Conservation (phyloP, 768 basidiomycete genomes). For the Kwoniella sp. region DNA sequence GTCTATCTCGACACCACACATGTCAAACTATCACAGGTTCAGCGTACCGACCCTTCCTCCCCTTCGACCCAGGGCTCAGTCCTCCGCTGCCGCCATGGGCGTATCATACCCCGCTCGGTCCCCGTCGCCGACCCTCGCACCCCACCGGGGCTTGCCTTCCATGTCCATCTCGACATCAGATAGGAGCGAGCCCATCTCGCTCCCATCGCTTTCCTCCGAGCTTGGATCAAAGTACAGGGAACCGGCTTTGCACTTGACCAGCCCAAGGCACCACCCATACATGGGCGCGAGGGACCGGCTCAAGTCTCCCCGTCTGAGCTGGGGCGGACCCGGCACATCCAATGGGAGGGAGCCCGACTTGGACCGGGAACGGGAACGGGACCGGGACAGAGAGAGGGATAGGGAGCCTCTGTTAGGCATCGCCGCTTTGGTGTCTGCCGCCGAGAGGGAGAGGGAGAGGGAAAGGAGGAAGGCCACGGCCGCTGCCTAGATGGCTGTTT, state of each 20-base stretch:
- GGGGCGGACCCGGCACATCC: slow-evolving; percentile 1
- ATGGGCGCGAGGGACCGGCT: neutral
- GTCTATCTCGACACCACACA: slow-evolving; percentile 13
- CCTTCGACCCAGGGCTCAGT: slow-evolving; percentile 10
- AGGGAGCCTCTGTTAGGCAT: slow-evolving; percentile 14
- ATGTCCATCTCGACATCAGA: slow-evolving; percentile 6
- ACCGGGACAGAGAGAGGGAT: neutral
- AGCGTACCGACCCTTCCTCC: slow-evolving; percentile 14
- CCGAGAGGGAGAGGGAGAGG: slow-evolving; percentile 15
- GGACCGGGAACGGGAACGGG: neutral
- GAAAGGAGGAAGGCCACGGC: slow-evolving; percentile 2
- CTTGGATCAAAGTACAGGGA: slow-evolving; percentile 4
- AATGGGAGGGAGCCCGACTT: neutral
- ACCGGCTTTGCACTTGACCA: neutral
- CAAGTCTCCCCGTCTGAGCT: slow-evolving; percentile 11
- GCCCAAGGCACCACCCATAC: slow-evolving; percentile 18
- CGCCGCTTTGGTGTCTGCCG: slow-evolving; percentile 21
- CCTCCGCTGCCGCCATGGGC: slow-evolving; percentile 7
- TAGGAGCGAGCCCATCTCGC: slow-evolving; percentile 3
- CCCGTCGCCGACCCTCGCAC: slow-evolving; percentile 1
- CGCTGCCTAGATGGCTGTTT: neutral
- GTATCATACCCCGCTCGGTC: neutral
- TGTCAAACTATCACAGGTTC: slow-evolving; percentile 4
- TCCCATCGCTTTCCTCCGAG: slow-evolving; percentile 6
- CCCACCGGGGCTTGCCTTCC: neutral